Percentiles rank a stretch among this genome's conserved stretches.
These are phyloP conservation scores for thale cress (Arabidopsis thaliana) DNA, from an alignment of 345 rosid genomes.

Conservation along the genomic window TAIR10.1 NC_003076.8:1290501-1291000, in stretches of 20 bases:
- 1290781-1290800: constrained; percentile 94
- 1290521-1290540: constrained; percentile 87
- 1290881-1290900: constrained; percentile 74
- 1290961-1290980: constrained; percentile 76
- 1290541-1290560: constrained; percentile 75
- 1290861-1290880: constrained; percentile 92
- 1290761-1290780: constrained; percentile 65
- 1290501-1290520: constrained; percentile 92
- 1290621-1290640: constrained; percentile 91
- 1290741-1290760: not conserved
- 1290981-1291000: constrained; percentile 80
- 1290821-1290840: constrained; percentile 91
- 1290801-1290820: constrained; percentile 91
- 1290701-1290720: not conserved
- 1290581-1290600: constrained; percentile 95
- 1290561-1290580: constrained; percentile 74
- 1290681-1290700: not conserved
- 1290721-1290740: not conserved
- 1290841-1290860: constrained; percentile 91
- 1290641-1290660: constrained; percentile 92
- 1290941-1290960: constrained; percentile 62
- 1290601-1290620: constrained; percentile 84
- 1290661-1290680: constrained; percentile 70
- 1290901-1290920: constrained; percentile 74
- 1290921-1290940: constrained; percentile 59